A percentile compares a stretch with the other conserved stretches of the same genome.
These are phyloP conservation scores for Suhomyces prunicola DNA, from an alignment of 805 yeast genomes.

Conservation along the genomic window DNA sequence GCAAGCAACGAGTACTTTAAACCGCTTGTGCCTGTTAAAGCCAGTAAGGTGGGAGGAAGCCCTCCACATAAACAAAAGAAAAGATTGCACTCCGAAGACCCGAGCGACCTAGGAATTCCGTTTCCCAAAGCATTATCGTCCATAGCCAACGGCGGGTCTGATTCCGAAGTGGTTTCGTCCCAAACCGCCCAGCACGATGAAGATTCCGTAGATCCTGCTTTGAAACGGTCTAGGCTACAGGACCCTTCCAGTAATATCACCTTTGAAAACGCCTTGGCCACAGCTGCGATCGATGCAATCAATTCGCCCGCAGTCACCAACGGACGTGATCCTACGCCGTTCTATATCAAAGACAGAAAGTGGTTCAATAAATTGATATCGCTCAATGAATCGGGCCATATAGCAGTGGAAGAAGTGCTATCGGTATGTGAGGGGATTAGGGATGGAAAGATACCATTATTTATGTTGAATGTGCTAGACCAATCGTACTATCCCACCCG, in stretches of 20 bases:
- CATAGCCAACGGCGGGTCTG: conserved; percentile 7
- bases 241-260: conserved; percentile 8
- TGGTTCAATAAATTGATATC: conserved; percentile 35
- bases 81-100: conserved; percentile 5
- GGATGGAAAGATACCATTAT: conserved; percentile 35
- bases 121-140: conserved; percentile 8
- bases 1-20: conserved; percentile 23
- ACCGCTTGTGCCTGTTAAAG: conserved; percentile 22
- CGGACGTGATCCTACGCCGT: conserved; percentile 20
- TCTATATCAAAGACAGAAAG: conserved; percentile 32
- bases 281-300: conserved; percentile 33
- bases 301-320: conserved; percentile 26
- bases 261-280: conserved; percentile 25
- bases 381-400: conserved; percentile 23
- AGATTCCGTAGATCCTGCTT: conserved; percentile 28
- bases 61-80: conserved; percentile 6
- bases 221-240: conserved; percentile 20
- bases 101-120: conserved; percentile 2
- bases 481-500: conserved; percentile 25
- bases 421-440: conserved; percentile 35
- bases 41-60: conserved; percentile 7
- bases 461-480: conserved; percentile 35
- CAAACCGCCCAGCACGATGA: conserved; percentile 14
- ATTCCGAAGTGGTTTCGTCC: conserved; percentile 3
- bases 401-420: conserved; percentile 30